Evolutionary conservation across 2,329 filamentous ascomycete species (phyloP).

Genomic region (Ophiostoma pallidulum): DNA sequence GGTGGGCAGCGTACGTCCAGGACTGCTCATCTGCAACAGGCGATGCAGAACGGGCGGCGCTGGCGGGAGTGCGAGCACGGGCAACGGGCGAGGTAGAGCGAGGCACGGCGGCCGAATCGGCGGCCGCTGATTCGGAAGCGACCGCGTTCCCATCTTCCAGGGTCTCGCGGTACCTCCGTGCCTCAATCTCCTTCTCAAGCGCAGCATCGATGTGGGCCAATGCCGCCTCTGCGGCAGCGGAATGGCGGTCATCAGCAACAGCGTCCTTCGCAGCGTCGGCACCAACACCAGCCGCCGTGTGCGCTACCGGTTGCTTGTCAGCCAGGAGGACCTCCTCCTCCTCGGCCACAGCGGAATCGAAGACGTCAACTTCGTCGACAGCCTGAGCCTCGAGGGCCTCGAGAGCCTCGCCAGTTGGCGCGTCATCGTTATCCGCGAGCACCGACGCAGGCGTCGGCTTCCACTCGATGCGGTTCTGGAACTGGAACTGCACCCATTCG

Average conservation of each 20-base stretch:
- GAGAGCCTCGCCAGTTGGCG: no score
- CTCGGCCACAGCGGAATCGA: neutral
- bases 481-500: conserved; percentile 89
- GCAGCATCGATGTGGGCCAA: conserved; percentile 79
- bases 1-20: conserved; percentile 65
- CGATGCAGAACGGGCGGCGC: conserved; percentile 47
- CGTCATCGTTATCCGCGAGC: conserved; percentile 34
- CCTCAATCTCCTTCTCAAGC: conserved; percentile 67
- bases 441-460: conserved; percentile 53
- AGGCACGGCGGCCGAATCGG: conserved; percentile 29
- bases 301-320: neutral
- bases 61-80: conserved; percentile 33
- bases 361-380: neutral
- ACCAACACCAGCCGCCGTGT: neutral
- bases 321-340: neutral
- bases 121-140: conserved; percentile 29
- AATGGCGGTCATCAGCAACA: neutral
- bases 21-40: conserved; percentile 55
- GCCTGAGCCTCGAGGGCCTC: conserved; percentile 27
- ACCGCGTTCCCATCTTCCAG: conserved; percentile 35
- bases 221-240: conserved; percentile 38
- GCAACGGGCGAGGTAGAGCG: conserved; percentile 34
- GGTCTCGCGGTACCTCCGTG: conserved; percentile 35
- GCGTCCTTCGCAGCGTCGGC: neutral
- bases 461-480: conserved; percentile 83